These are phyloP conservation scores for Agapanthus africanus DNA, from an alignment of 106 monocot species.

Conservation along the genomic window DNA sequence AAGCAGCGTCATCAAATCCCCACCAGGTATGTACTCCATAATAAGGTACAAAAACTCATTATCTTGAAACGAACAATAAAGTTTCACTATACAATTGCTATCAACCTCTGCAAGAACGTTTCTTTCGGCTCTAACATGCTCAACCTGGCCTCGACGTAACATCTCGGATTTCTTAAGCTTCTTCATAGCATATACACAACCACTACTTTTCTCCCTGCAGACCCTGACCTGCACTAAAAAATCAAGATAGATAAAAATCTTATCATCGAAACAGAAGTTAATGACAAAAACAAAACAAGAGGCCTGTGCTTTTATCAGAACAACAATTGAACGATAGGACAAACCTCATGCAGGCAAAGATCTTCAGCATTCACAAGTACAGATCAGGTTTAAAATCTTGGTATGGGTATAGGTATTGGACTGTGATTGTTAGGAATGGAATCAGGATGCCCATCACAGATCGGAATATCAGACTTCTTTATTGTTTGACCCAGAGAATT, in stretches of 20 bases:
- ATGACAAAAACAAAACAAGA: too few relatives aligned
- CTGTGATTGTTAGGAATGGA: too few relatives aligned
- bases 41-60: conserved; percentile 81
- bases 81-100: conserved; percentile 67
- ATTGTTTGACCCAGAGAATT: too few relatives aligned
- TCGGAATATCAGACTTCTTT: too few relatives aligned
- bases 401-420: too few relatives aligned
- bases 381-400: too few relatives aligned
- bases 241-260: neutral
- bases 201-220: conserved; percentile 29
- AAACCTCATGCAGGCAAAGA: too few relatives aligned
- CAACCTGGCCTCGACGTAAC: conserved; percentile 49
- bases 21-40: conserved; percentile 95
- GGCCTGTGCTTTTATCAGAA: too few relatives aligned
- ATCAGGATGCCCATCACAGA: too few relatives aligned
- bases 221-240: conserved; percentile 30
- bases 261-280: too few relatives aligned
- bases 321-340: too few relatives aligned
- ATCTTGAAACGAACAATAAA: conserved; percentile 81
- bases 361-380: too few relatives aligned
- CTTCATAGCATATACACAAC: conserved; percentile 45
- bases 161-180: conserved; percentile 53
- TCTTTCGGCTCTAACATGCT: conserved; percentile 44
- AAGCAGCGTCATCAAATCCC: conserved; percentile 94
- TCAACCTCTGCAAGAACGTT: conserved; percentile 83